Conservation (phyloP, 1,284 basidiomycete genomes). For the Takashimella tepidaria region DNA sequence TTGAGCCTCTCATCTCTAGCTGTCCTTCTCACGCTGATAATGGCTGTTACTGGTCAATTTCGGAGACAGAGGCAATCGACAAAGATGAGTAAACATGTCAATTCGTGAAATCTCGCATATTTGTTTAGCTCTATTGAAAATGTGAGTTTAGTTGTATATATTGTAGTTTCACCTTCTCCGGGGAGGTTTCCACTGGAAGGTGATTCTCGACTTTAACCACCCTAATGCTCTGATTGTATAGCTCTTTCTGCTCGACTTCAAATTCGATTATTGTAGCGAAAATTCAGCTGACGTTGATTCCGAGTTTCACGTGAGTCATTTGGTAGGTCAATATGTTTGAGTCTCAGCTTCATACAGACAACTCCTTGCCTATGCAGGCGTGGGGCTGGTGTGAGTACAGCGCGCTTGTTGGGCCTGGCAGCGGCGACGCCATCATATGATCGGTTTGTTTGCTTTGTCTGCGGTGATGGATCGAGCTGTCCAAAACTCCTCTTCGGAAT, state of each 20-base stretch:
- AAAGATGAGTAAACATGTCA: no score
- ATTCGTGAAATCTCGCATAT: slow-evolving; percentile 11
- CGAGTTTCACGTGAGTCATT: slow-evolving; percentile 25
- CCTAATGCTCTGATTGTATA: no score
- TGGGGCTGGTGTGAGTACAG: no score
- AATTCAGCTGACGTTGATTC: slow-evolving; percentile 33
- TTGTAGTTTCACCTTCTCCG: no score
- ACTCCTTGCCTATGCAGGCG: no score
- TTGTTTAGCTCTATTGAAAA: slow-evolving; percentile 11
- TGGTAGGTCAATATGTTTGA: slow-evolving; percentile 15
- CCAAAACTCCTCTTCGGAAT: slow-evolving; percentile 25
- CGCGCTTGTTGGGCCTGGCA: slow-evolving; percentile 28
- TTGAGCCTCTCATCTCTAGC: no score
- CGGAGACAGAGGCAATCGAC: no score
- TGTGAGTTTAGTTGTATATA: slow-evolving; percentile 1
- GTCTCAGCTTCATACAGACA: no score
- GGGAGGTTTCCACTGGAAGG: no score
- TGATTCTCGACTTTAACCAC: no score
- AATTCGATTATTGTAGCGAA: slow-evolving; percentile 32
- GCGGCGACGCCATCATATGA: slow-evolving; percentile 35
- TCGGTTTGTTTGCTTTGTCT: slow-evolving; percentile 9
- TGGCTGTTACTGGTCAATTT: no score
- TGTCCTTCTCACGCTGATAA: no score
- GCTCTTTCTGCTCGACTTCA: slow-evolving; percentile 29
- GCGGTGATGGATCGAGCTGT: slow-evolving; percentile 37